Conservation (phyloP, 2,329 filamentous ascomycete genomes). For the Paracoccidioides brasiliensis region DNA sequence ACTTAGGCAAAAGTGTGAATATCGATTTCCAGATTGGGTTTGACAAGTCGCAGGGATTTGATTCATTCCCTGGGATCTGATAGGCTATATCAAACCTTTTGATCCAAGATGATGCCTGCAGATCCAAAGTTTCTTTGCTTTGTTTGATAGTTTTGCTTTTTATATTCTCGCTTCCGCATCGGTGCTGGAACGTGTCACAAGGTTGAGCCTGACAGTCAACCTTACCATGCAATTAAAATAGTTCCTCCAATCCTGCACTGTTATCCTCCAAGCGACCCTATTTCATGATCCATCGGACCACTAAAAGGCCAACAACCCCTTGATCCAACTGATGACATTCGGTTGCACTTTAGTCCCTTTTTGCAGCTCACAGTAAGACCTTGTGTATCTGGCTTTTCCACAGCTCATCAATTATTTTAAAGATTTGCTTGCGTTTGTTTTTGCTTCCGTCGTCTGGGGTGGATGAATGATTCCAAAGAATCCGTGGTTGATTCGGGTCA, state of each 20-base stretch:
- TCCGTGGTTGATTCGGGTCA: neutral
- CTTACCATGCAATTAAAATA: neutral
- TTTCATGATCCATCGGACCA: neutral
- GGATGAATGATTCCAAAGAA: neutral
- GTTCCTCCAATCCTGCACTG: neutral
- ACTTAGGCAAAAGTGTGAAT: neutral
- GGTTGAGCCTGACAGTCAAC: constrained; percentile 3
- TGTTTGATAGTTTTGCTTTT: neutral
- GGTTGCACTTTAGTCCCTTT: neutral
- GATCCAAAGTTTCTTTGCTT: neutral
- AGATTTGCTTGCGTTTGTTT: neutral
- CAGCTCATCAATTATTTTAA: neutral
- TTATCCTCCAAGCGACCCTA: neutral
- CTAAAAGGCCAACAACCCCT: neutral
- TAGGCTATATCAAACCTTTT: too few relatives aligned
- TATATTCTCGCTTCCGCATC: neutral
- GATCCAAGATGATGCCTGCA: too few relatives aligned
- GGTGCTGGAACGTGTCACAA: neutral
- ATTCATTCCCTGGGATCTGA: neutral
- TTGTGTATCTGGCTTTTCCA: neutral
- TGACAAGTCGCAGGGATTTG: neutral
- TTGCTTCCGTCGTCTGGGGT: neutral
- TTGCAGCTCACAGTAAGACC: neutral
- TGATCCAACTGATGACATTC: neutral
- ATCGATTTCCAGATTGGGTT: neutral